These are phyloP conservation scores for Pichia thaimueangensis DNA, from an alignment of 805 yeast genomes.

Conservation along the genomic window DNA sequence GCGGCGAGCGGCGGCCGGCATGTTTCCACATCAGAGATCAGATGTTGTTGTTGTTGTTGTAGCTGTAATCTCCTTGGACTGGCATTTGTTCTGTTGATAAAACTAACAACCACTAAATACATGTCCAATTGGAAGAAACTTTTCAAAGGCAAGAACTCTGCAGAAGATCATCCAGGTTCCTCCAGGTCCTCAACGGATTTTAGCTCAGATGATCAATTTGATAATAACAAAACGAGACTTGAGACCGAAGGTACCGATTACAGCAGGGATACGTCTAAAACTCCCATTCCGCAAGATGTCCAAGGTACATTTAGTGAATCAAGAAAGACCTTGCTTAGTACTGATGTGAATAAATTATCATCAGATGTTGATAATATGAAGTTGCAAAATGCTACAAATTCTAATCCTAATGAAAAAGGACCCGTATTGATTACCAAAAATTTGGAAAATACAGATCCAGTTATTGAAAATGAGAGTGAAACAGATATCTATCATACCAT, in stretches of 20 bases:
- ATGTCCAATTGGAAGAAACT: conserved; percentile 31
- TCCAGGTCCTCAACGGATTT: conserved; percentile 1
- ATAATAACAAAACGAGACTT: neutral
- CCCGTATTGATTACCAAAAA: conserved; percentile 22
- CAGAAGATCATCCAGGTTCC: conserved; percentile 12
- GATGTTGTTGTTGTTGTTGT: no score
- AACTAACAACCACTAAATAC: no score
- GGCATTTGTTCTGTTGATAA: no score
- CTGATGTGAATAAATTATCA: conserved; percentile 2
- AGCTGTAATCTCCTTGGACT: no score
- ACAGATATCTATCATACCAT: neutral
- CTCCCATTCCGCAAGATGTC: conserved; percentile 18
- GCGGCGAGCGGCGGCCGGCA: neutral
- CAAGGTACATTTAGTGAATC: conserved; percentile 8
- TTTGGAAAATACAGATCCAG: conserved; percentile 30
- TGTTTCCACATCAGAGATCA: no score
- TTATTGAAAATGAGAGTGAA: conserved; percentile 21
- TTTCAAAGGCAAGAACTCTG: conserved; percentile 20
- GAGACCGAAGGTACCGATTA: neutral
- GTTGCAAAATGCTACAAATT: neutral
- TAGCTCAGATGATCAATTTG: conserved; percentile 3
- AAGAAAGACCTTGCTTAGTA: conserved; percentile 7
- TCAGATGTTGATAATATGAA: conserved; percentile 4
- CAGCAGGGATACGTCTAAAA: conserved; percentile 11
- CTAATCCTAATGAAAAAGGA: conserved; percentile 5